phyloP scores from a whole-genome alignment of 345 rosid genomes.

The Aegle marmelos region DNA sequence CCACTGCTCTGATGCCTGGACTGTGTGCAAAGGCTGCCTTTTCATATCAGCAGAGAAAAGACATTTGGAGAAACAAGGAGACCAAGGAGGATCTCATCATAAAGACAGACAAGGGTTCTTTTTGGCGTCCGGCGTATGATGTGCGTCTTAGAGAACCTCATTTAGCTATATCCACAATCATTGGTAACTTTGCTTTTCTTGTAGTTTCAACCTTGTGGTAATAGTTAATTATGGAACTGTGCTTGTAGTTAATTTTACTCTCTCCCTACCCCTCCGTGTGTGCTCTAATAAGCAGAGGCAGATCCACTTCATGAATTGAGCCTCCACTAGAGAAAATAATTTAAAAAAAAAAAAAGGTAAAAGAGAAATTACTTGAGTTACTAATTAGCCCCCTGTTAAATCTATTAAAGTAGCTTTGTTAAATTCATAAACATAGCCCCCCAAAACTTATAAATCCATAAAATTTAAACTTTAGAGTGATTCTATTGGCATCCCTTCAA shows the following conservation, averaged over 20 bases:
- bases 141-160: conserved; percentile 66
- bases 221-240: not conserved
- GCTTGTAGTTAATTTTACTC: not conserved
- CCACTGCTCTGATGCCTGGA: conserved; percentile 69
- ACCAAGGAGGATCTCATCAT: conserved; percentile 28
- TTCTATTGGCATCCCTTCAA: too few relatives aligned
- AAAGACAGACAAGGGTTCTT: conserved; percentile 42
- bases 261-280: not conserved
- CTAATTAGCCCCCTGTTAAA: too few relatives aligned
- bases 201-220: not conserved
- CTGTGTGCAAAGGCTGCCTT: conserved; percentile 76
- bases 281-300: not conserved
- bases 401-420: too few relatives aligned
- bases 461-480: too few relatives aligned
- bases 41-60: conserved; percentile 64
- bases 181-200: conserved; percentile 41
- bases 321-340: too few relatives aligned
- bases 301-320: too few relatives aligned
- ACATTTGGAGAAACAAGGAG: conserved; percentile 65
- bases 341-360: too few relatives aligned
- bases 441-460: too few relatives aligned
- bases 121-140: conserved; percentile 51
- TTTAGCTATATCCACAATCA: conserved; percentile 64
- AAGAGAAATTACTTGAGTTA: too few relatives aligned
- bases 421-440: too few relatives aligned